These are phyloP conservation scores for Rhinocladiella mackenziei DNA, from an alignment of 2,329 filamentous ascomycete genomes.

Conservation along the genomic window DNA sequence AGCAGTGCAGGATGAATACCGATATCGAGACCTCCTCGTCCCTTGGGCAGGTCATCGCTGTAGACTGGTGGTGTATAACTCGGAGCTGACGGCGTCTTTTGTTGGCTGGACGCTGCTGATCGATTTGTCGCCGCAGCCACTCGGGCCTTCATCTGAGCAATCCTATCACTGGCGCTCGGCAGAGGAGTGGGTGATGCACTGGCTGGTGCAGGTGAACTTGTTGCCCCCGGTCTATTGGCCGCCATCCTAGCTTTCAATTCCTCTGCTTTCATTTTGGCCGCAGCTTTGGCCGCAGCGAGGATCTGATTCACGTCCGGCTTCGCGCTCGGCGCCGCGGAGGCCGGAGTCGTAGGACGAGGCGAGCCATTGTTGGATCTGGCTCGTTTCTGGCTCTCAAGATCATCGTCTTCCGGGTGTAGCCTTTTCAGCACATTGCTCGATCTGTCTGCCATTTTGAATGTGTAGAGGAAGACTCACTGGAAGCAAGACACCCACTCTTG, in stretches of 20 bases:
- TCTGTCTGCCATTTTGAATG: conserved; percentile 19
- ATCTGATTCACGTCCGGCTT: conserved; percentile 44
- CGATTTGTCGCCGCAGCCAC: conserved; percentile 68
- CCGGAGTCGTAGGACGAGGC: conserved; percentile 40
- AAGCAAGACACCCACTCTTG: not conserved
- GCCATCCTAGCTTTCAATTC: conserved; percentile 47
- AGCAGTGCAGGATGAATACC: conserved; percentile 72
- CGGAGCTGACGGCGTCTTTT: conserved; percentile 43
- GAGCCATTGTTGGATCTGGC: conserved; percentile 50
- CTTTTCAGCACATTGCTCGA: conserved; percentile 42
- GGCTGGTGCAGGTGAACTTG: conserved; percentile 28
- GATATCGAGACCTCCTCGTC: conserved; percentile 66
- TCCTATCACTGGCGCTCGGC: conserved; percentile 58
- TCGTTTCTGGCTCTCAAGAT: conserved; percentile 44
- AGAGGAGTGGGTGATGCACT: conserved; percentile 37
- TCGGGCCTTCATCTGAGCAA: conserved; percentile 74
- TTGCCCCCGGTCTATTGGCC: conserved; percentile 30
- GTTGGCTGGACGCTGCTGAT: conserved; percentile 40
- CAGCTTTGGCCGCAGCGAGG: conserved; percentile 46
- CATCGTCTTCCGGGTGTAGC: conserved; percentile 47
- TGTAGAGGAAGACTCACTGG: conserved; percentile 20
- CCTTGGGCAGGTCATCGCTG: conserved; percentile 48
- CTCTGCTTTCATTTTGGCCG: conserved; percentile 47
- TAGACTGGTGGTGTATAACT: conserved; percentile 44
- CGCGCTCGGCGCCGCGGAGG: conserved; percentile 29